Evolutionary conservation across 2,329 filamentous ascomycete species (phyloP), one percentile per base, ranked within the genome.

Genomic region (Arthrobotrys musiformis): DNA sequence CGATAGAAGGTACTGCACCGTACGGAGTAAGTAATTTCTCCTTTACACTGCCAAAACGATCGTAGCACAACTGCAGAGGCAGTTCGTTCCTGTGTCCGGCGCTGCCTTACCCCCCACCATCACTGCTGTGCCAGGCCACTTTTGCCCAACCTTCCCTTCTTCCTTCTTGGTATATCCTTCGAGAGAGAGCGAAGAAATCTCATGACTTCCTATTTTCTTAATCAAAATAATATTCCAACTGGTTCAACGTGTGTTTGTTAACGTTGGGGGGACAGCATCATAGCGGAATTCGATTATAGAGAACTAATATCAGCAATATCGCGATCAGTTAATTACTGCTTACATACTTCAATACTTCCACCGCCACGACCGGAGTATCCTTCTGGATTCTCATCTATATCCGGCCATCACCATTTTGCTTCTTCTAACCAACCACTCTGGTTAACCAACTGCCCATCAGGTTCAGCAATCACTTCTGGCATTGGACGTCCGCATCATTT

Each of bases 21-120:
- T 11, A 24, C 5, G 44, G 4, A 48, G 42, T 2, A 8, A 8
- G 42, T 54, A 63, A 56, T 70, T 62, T 58, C 68, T 72, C 69
- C 69, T 73, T 66, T 64, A 60, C 63, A 40, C 56, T 69, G 37
- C 72, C 72, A 56, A 76, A 69, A 68, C 70, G 60, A 69, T 68
- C 70, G 58, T 58, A 40, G 61, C 30, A 50, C 61, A 62, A n/a
- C 46, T 30, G 61, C 30, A 50, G 50, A 68, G 22, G 30, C 48
- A 26, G 28, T 19, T 52, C 30, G 52, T 22, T 61, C 37, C 64
- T 42, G 28, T 69, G 28, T 42, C 37, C 40, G 35, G 40, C 37
- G 22, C 58, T 62, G 35, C 58, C 58, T 62, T 46, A 17, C 24
- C 19, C 40, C 33, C n/a, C 35, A 44, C 63, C 26, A 7, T 17